Evolutionary conservation across 805 yeast genomes (phyloP).

Genomic region (Metschnikowia drakensbergensis): DNA sequence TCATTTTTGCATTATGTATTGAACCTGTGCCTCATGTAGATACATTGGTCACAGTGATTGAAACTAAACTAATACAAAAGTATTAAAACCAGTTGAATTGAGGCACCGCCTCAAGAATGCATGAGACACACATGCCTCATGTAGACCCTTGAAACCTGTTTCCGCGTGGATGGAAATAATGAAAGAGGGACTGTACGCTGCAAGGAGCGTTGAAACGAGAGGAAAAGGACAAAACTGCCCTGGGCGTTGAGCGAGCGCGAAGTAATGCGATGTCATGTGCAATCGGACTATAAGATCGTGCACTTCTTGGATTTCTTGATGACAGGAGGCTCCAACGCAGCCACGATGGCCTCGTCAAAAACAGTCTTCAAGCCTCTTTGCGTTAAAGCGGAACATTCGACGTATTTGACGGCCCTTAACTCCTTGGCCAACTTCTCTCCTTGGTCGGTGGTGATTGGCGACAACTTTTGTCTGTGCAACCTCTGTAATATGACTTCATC

Average conservation of each 20-base stretch:
- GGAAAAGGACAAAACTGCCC: conserved; percentile 1
- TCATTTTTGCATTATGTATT: neutral
- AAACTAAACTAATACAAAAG: conserved; percentile 4
- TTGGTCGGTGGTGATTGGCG: conserved; percentile 79
- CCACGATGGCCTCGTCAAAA: conserved; percentile 98
- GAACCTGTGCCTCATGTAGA: neutral
- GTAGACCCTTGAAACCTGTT: conserved; percentile 4
- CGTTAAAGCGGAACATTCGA: conserved; percentile 96
- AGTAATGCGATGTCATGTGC: neutral
- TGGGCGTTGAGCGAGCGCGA: neutral
- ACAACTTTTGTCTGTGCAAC: conserved; percentile 83
- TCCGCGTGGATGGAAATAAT: conserved; percentile 1
- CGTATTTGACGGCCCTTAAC: conserved; percentile 91
- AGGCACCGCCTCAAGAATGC: conserved; percentile 2
- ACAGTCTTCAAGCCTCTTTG: conserved; percentile 96
- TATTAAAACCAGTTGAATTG: conserved; percentile 5
- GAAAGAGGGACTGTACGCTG: conserved; percentile 3
- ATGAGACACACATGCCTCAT: conserved; percentile 4
- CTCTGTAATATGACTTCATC: conserved; percentile 89
- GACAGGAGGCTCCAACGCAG: conserved; percentile 96
- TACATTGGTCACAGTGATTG: conserved; percentile 2
- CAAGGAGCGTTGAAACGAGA: conserved; percentile 1
- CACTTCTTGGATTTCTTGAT: conserved; percentile 79
- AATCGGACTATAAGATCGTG: conserved; percentile 59
- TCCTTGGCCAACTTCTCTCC: conserved; percentile 94